Conservation (phyloP, 805 yeast genomes). For the Kazachstania taianensis region DNA sequence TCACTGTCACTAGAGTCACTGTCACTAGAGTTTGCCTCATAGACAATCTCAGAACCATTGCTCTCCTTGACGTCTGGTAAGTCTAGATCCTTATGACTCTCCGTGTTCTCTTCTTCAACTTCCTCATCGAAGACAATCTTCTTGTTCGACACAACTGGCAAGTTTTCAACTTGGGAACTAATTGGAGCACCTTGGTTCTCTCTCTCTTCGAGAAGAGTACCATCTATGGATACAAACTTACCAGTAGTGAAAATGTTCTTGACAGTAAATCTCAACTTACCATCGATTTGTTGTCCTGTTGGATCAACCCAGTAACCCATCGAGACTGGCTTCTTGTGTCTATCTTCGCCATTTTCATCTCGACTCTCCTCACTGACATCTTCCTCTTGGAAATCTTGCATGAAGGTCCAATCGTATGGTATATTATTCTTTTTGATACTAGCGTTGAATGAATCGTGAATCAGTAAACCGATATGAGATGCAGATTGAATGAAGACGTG, state of each 20-base stretch:
- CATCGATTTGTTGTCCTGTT: constrained; percentile 65
- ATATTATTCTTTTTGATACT: constrained; percentile 76
- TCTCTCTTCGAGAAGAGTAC: constrained; percentile 47
- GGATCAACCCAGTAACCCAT: constrained; percentile 86
- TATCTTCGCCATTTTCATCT: constrained; percentile 5
- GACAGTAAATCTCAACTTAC: constrained; percentile 68
- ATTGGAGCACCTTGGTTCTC: constrained; percentile 14
- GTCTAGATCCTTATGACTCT: constrained; percentile 28
- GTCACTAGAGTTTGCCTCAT: constrained; percentile 26
- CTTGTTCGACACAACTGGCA: constrained; percentile 40
- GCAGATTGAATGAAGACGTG: constrained; percentile 86
- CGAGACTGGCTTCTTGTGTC: constrained; percentile 29
- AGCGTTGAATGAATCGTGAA: constrained; percentile 93
- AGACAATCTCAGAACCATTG: constrained; percentile 29
- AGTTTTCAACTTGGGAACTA: constrained; percentile 40
- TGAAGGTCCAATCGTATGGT: constrained; percentile 79
- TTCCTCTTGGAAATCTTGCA: constrained; percentile 59
- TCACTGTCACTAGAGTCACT: constrained; percentile 12
- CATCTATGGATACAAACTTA: constrained; percentile 75
- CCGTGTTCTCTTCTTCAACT: constrained; percentile 28
- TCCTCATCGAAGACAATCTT: constrained; percentile 44
- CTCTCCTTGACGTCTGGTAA: constrained; percentile 26
- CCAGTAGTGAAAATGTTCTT: constrained; percentile 68
- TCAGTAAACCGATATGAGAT: constrained; percentile 82
- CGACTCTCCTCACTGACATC: constrained; percentile 15